phyloP scores from a whole-genome alignment of 2,329 filamentous ascomycete species.

The Herpotrichia juniperi region DNA sequence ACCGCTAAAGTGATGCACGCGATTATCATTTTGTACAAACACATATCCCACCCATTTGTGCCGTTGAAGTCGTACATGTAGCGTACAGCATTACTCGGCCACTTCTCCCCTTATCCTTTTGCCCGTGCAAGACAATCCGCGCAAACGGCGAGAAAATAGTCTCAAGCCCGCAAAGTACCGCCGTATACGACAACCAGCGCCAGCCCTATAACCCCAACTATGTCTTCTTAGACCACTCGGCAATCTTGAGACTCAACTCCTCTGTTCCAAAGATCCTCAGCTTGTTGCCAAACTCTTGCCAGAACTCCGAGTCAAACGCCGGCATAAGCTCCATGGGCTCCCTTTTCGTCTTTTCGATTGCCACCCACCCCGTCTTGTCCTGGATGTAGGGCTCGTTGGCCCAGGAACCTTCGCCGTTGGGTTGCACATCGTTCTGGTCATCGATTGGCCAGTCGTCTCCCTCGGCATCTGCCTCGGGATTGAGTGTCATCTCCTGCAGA shows the following conservation, averaged over 20 bases:
- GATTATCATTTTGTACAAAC: too few species aligned
- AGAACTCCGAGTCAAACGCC: slow-evolving; percentile 58
- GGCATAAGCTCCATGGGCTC: slow-evolving; percentile 57
- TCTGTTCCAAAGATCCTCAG: slow-evolving; percentile 65
- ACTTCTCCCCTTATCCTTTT: too few species aligned
- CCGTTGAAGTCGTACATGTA: too few species aligned
- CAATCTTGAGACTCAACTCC: slow-evolving; percentile 49
- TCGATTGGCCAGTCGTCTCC: not conserved
- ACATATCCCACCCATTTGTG: too few species aligned
- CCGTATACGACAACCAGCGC: too few species aligned
- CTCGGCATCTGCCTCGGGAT: not conserved
- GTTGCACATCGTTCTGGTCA: not conserved
- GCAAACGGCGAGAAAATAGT: too few species aligned
- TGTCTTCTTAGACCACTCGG: slow-evolving; percentile 18
- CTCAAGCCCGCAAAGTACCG: too few species aligned
- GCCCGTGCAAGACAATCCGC: too few species aligned
- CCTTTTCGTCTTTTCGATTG: slow-evolving; percentile 24
- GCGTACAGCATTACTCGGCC: too few species aligned
- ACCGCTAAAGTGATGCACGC: too few species aligned
- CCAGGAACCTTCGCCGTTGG: slow-evolving; percentile 18
- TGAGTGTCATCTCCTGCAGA: slow-evolving; percentile 15
- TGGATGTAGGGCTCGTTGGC: slow-evolving; percentile 22
- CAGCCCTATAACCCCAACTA: too few species aligned
- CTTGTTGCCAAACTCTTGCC: slow-evolving; percentile 64
- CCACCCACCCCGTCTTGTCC: slow-evolving; percentile 25